Evolutionary conservation across 805 yeast species (phyloP), one percentile per base, ranked within the genome.

Genomic region (Danielozyma ontarioensis): DNA sequence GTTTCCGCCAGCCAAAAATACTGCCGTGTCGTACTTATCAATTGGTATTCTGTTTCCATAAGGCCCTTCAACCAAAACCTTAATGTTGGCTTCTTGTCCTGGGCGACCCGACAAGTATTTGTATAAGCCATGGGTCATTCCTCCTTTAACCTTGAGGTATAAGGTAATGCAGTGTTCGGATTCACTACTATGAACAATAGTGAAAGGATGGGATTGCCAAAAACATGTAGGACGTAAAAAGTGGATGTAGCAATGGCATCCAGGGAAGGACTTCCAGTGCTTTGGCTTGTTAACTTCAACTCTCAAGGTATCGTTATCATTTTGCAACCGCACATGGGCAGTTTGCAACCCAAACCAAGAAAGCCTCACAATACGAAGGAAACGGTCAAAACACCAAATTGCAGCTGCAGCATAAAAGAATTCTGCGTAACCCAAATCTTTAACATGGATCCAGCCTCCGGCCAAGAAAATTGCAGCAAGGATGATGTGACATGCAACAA

Each of bases 181-280:
- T 28, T 60, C 54, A 2, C 57, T 53, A 3, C 72, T 57, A 31
- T 68, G 68, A 30, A 74, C 59, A 5, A 75, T 54, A 1, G 89
- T 79, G 57, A 84, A 82, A 3, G 90, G 90, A 52, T 83, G 88
- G 4, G 82, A 74, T 51, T 82, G 86, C 78, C 80, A 80, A 52
- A 80, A 76, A 25, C 68, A 56, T 3, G 57, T 50, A 13, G 71
- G 64, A 28, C 72, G 60, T 36, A 79, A 41, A 51, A 82, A 77
- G 56, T 79, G 71, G 24, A 84, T 55, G 46, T 64, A 82, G 1
- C 70, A 76, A 50, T 60, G 76, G 12, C 72, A 62, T 18, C 85
- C 83, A 2, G 87, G 80, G 36, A 48, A 57, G 14, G 70, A 59
- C 26, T 59, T 61, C 69, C 80, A 74, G 44, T 48, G 57, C 3